Conservation (phyloP, 2,329 filamentous ascomycete genomes). For the Colletotrichum plurivorum region DNA sequence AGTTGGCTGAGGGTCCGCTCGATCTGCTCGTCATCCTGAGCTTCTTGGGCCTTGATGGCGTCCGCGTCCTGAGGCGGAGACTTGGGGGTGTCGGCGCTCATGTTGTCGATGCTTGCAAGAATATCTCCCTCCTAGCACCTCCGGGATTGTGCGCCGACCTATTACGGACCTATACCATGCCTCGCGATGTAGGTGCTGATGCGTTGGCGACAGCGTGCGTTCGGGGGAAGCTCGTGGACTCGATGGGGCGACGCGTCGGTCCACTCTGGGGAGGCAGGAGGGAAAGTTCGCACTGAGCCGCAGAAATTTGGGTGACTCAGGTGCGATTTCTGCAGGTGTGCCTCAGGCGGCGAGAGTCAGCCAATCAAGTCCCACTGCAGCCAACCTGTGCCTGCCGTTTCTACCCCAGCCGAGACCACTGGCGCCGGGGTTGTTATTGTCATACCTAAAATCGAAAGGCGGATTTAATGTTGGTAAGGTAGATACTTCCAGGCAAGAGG, state of each 20-base stretch:
- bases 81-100: slow-evolving; percentile 40
- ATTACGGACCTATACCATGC: slow-evolving; percentile 36
- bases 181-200: slow-evolving; percentile 30
- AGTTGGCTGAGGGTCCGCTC: slow-evolving; percentile 59
- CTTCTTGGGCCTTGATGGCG: slow-evolving; percentile 59
- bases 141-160: slow-evolving; percentile 33
- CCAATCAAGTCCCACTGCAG: slow-evolving; percentile 33
- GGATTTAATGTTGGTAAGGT: neutral
- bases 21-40: slow-evolving; percentile 65
- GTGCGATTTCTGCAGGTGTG: slow-evolving; percentile 41
- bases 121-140: slow-evolving; percentile 37
- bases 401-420: slow-evolving; percentile 25
- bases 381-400: slow-evolving; percentile 35
- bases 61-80: slow-evolving; percentile 50
- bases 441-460: neutral
- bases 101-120: slow-evolving; percentile 32
- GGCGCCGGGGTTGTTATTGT: neutral
- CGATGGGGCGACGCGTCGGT: slow-evolving; percentile 40
- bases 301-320: slow-evolving; percentile 42
- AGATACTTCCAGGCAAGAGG: neutral
- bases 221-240: slow-evolving; percentile 31
- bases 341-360: slow-evolving; percentile 34
- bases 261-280: slow-evolving; percentile 39
- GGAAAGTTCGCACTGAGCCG: slow-evolving; percentile 41
- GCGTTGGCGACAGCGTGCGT: slow-evolving; percentile 27